Conservation (phyloP, 495 filamentous ascomycete genomes). For the Penicillium flavigenum region DNA sequence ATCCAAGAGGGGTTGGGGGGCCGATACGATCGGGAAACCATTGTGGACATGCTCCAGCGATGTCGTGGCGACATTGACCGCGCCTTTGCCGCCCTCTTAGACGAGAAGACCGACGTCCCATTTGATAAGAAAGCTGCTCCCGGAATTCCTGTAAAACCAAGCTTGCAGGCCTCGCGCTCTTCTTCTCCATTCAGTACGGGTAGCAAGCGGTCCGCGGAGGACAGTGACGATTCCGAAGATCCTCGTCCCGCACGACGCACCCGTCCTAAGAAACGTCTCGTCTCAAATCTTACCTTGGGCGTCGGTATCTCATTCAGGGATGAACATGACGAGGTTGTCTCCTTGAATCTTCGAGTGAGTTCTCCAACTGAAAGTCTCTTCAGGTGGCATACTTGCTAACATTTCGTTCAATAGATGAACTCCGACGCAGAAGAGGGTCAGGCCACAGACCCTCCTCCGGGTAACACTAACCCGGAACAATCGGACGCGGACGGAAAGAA, state of each 20-base stretch:
- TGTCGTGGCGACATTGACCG: slow-evolving; percentile 60
- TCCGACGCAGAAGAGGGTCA: slow-evolving; percentile 15
- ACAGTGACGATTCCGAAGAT: slow-evolving; percentile 43
- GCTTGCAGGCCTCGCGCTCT: slow-evolving; percentile 41
- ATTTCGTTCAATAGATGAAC: slow-evolving; percentile 16
- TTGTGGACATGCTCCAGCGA: slow-evolving; percentile 58
- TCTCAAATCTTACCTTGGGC: slow-evolving; percentile 44
- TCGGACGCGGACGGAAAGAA: slow-evolving; percentile 8
- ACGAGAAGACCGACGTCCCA: slow-evolving; percentile 41
- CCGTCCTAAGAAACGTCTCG: slow-evolving; percentile 38
- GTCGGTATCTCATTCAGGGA: slow-evolving; percentile 49
- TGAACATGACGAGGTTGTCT: slow-evolving; percentile 47
- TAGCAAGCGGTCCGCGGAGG: slow-evolving; percentile 51
- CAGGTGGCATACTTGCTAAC: not conserved
- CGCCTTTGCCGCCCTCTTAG: slow-evolving; percentile 59
- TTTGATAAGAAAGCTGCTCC: slow-evolving; percentile 27
- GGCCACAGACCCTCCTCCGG: slow-evolving; percentile 3
- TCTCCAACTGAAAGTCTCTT: too few species aligned
- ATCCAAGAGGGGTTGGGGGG: slow-evolving; percentile 59
- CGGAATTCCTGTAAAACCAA: slow-evolving; percentile 36
- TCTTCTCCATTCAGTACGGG: slow-evolving; percentile 49
- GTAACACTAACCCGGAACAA: slow-evolving; percentile 11
- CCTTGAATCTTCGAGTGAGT: slow-evolving; percentile 43
- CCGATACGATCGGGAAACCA: slow-evolving; percentile 51
- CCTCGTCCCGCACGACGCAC: slow-evolving; percentile 34